Conservation (phyloP, 306 rosid species). For the Pterocarpus macrocarpus region DNA sequence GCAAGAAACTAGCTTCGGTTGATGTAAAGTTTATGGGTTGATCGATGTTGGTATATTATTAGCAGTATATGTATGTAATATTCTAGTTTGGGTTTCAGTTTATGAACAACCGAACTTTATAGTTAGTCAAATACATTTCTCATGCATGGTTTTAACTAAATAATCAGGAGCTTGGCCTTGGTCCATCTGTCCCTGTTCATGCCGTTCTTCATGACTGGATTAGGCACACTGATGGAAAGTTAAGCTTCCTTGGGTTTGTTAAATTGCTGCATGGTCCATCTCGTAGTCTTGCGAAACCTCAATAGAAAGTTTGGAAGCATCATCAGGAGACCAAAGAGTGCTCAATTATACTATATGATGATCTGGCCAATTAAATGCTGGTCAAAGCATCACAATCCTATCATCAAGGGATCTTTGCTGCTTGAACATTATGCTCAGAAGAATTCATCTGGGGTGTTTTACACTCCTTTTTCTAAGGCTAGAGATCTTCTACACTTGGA, state of each 20-base stretch:
- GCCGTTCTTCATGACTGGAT: constrained; percentile 96
- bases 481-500: constrained; percentile 39
- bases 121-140: constrained; percentile 40
- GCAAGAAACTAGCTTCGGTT: constrained; percentile 26
- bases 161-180: constrained; percentile 89
- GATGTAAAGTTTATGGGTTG: not conserved
- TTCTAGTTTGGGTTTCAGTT: constrained; percentile 8
- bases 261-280: constrained; percentile 88
- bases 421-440: constrained; percentile 36
- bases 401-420: constrained; percentile 33
- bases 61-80: not conserved
- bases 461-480: constrained; percentile 5
- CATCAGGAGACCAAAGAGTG: constrained; percentile 42
- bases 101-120: not conserved
- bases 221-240: constrained; percentile 89
- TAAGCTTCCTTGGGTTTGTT: constrained; percentile 93
- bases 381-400: constrained; percentile 30
- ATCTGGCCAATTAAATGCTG: constrained; percentile 50
- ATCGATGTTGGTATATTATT: not conserved
- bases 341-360: constrained; percentile 36
- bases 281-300: constrained; percentile 66
- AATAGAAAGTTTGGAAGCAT: constrained; percentile 51
- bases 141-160: constrained; percentile 46
- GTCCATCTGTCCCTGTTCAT: constrained; percentile 92
- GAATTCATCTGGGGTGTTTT: constrained; percentile 20